Evolutionary conservation across 2,329 filamentous ascomycete species (phyloP), one percentile per base, ranked within the genome.

Genomic region (Corinectria fuckeliana): DNA sequence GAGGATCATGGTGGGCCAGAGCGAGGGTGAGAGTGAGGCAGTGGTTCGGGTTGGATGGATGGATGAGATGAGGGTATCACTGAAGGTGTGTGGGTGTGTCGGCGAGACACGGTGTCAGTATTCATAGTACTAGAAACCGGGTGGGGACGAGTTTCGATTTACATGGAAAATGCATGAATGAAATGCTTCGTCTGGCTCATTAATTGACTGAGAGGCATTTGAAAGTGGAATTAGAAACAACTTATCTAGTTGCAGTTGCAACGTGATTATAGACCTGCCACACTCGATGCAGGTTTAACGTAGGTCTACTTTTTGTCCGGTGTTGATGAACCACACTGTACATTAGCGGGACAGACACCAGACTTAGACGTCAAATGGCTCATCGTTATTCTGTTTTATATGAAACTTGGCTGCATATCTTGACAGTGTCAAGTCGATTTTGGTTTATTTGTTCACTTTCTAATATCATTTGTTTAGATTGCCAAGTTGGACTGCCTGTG

Each of bases 1-100:
- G 39, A 70, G 55, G 32, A 34, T 41, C 63, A 69, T 70, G 5
- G 41, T 62, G 56, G 18, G 20, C 4, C n/a, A n/a, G 53, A 34
- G 32, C 32, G 39, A 36, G 21, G 50, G 42, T 58, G 26, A 25
- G 53, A 59, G n/a, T 32, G n/a, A 21, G n/a, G n/a, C n/a, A n/a
- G 36, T 47, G 38, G 26, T 39, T 20, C 20, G 20, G n/a, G 23
- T 13, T 47, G 45, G 28, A n/a, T 21, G 13, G 18, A 23, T 13
- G 26, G 39, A 41, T 44, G 58, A 44, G 41, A 10, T 52, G 45
- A n/a, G 36, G 49, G 45, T 58, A 38, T 9, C 28, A 10, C n/a
- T n/a, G 60, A 54, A 50, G 60, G 26, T 51, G 18, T 50, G 53
- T 21, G 18, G 10, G 55, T 47, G 55, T 48, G 48, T 30, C 32